These are phyloP conservation scores for Pneumocystis carinii DNA, from an alignment of 1,139 yeast species.

Conservation along the genomic window DNA sequence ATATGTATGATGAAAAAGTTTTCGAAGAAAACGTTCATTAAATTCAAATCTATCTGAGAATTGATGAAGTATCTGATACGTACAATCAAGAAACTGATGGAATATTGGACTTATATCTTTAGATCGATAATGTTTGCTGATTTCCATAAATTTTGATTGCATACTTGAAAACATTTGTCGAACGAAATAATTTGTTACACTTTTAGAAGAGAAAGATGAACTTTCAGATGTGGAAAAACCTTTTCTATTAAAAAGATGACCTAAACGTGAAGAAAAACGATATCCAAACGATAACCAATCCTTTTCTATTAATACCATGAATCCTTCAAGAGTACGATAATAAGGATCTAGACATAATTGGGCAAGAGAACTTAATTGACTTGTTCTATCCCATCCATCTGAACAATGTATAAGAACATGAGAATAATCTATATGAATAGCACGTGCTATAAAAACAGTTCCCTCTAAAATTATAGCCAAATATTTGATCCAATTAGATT, in stretches of 20 bases:
- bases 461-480: constrained; percentile 55
- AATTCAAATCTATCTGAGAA: constrained; percentile 65
- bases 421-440: constrained; percentile 65
- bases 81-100: constrained; percentile 84
- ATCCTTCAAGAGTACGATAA: constrained; percentile 75
- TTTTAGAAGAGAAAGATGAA: constrained; percentile 24
- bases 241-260: constrained; percentile 40
- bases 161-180: constrained; percentile 16
- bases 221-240: constrained; percentile 15
- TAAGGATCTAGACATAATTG: constrained; percentile 85
- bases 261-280: constrained; percentile 69
- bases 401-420: constrained; percentile 85
- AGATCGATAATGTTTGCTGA: constrained; percentile 17
- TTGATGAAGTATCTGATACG: constrained; percentile 62
- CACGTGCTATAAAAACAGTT: constrained; percentile 62
- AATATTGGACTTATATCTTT: constrained; percentile 74
- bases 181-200: constrained; percentile 21
- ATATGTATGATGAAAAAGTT: constrained; percentile 73
- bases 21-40: constrained; percentile 71
- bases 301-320: constrained; percentile 70
- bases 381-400: constrained; percentile 97
- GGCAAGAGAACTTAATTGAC: constrained; percentile 72
- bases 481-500: constrained; percentile 70
- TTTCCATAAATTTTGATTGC: constrained; percentile 8
- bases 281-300: constrained; percentile 96